These are phyloP conservation scores for Magnusiomyces clavatus DNA, from an alignment of 1,139 yeast genomes.

Conservation along the genomic window DNA sequence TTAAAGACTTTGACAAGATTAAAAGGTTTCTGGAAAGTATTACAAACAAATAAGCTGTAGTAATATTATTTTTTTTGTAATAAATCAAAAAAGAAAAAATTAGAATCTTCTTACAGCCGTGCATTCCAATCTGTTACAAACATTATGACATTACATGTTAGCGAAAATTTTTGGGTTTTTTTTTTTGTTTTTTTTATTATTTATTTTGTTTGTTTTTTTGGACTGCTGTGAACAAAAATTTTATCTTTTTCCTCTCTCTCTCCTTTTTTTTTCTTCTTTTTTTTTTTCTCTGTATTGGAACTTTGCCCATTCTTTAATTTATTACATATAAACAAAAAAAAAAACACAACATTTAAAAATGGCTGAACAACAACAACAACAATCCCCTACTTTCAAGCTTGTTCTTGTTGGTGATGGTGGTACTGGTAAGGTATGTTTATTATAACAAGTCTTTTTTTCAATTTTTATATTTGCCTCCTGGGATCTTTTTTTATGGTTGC, in stretches of 20 bases:
- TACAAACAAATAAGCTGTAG: background rate
- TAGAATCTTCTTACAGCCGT: too few species aligned
- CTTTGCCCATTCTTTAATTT: background rate
- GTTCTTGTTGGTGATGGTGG: slow-evolving; percentile 99
- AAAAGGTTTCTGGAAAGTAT: background rate
- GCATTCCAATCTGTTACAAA: too few species aligned
- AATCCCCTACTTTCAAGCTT: slow-evolving; percentile 96
- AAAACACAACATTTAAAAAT: slow-evolving; percentile 28
- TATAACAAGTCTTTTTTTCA: background rate
- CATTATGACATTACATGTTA: background rate
- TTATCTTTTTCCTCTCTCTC: slow-evolving; percentile 6
- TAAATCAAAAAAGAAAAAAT: too few species aligned
- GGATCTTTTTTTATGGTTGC: too few species aligned
- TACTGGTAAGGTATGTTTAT: slow-evolving; percentile 75
- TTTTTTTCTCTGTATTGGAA: background rate
- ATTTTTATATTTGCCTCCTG: background rate
- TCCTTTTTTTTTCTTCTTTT: background rate
- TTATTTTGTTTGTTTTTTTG: too few species aligned
- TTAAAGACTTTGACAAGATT: too few species aligned
- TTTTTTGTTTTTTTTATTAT: background rate
- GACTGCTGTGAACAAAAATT: slow-evolving; percentile 1
- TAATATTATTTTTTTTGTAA: too few species aligned
- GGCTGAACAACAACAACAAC: slow-evolving; percentile 42
- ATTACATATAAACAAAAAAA: background rate
- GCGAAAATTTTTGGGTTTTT: background rate